These are phyloP conservation scores for Picochlorum costavermella DNA, from an alignment of 139 green algal genomes.

Conservation along the genomic window DNA sequence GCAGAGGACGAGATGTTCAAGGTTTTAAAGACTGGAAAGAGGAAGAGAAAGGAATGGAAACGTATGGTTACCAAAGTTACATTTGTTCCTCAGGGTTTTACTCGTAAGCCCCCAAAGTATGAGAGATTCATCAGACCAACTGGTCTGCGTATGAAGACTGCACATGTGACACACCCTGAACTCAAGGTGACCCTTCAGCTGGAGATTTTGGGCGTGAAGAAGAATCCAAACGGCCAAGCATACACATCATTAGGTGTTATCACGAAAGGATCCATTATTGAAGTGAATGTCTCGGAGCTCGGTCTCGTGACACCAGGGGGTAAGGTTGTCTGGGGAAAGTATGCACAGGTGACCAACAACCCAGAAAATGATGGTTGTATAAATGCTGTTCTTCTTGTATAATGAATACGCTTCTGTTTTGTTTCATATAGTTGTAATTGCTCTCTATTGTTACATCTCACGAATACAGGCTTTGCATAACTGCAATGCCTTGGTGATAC, in stretches of 20 bases:
- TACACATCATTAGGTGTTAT: constrained; percentile 94
- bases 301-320: constrained; percentile 95
- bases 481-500: constrained; percentile 13
- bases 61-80: constrained; percentile 99
- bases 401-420: constrained; percentile 9
- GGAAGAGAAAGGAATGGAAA: constrained; percentile 96
- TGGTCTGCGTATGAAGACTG: constrained; percentile 96
- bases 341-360: constrained; percentile 93
- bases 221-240: constrained; percentile 98
- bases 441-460: not conserved
- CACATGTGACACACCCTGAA: constrained; percentile 97
- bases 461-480: constrained; percentile 13
- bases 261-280: constrained; percentile 86
- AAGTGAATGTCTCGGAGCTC: constrained; percentile 98
- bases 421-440: not conserved
- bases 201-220: constrained; percentile 98
- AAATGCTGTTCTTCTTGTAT: constrained; percentile 97
- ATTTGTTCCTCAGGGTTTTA: constrained; percentile 95
- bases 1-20: constrained; percentile 99
- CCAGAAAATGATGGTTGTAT: constrained; percentile 98
- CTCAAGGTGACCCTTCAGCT: constrained; percentile 91
- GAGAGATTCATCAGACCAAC: constrained; percentile 98
- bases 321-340: constrained; percentile 99
- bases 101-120: constrained; percentile 98
- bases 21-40: constrained; percentile 85